A percentile compares a stretch with the other conserved stretches of the same genome.
These are phyloP conservation scores for Pestalotiopsis sp. DNA, from an alignment of 2,329 filamentous ascomycete genomes.

Conservation along the genomic window DNA sequence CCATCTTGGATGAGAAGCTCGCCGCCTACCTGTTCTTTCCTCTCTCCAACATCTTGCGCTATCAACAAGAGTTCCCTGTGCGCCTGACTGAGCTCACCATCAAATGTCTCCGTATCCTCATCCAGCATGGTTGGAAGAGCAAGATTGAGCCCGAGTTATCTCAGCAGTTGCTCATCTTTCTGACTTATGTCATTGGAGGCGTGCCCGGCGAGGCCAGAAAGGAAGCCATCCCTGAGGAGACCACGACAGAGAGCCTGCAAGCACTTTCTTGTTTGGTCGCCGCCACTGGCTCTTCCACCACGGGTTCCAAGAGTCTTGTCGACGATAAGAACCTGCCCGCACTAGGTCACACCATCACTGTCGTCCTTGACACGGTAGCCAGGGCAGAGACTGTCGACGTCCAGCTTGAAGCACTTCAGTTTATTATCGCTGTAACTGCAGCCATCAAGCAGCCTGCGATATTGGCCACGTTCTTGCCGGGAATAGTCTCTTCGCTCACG, in stretches of 20 bases:
- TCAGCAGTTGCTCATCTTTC: slow-evolving; percentile 81
- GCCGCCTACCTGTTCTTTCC: slow-evolving; percentile 97
- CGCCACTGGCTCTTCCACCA: slow-evolving; percentile 52
- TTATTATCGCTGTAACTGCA: slow-evolving; percentile 61
- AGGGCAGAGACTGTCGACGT: slow-evolving; percentile 66
- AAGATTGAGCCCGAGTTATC: slow-evolving; percentile 71
- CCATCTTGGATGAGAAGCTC: slow-evolving; percentile 72
- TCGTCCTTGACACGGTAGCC: slow-evolving; percentile 73
- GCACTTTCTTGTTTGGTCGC: slow-evolving; percentile 68
- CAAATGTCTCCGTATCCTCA: slow-evolving; percentile 71
- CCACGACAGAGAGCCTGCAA: slow-evolving; percentile 68
- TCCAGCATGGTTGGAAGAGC: slow-evolving; percentile 76
- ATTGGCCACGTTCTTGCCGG: slow-evolving; percentile 83
- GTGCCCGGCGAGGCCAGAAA: slow-evolving; percentile 56
- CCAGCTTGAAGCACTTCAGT: slow-evolving; percentile 67
- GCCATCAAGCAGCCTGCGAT: slow-evolving; percentile 72
- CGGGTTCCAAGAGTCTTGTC: slow-evolving; percentile 49
- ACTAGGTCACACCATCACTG: slow-evolving; percentile 78
- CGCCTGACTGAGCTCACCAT: slow-evolving; percentile 74
- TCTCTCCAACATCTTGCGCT: slow-evolving; percentile 80
- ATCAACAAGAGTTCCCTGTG: slow-evolving; percentile 70
- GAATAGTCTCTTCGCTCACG: slow-evolving; percentile 79
- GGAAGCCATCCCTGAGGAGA: slow-evolving; percentile 66
- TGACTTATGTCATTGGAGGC: slow-evolving; percentile 79
- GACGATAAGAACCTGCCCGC: slow-evolving; percentile 68